These are phyloP conservation scores for Colletotrichum orbiculare DNA, from an alignment of 2,329 filamentous ascomycete genomes.

Conservation along the genomic window DNA sequence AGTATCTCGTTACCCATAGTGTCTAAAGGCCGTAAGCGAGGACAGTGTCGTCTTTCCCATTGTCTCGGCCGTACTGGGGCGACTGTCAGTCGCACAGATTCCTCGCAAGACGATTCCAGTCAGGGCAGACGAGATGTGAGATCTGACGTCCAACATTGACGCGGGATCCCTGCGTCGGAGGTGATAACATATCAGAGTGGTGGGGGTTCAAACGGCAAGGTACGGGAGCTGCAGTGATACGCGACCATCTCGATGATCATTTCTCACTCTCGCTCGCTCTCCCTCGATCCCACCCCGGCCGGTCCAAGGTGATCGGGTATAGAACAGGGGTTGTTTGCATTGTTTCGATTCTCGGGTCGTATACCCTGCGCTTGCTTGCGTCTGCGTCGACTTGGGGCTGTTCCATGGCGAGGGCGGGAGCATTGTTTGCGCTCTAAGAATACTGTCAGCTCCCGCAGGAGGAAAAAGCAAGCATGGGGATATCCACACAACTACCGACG, in stretches of 20 bases:
- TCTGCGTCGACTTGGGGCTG: not conserved
- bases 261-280: too few relatives aligned
- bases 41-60: not conserved
- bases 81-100: conserved; percentile 6
- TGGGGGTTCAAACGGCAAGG: not conserved
- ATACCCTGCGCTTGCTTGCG: too few relatives aligned
- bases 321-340: conserved; percentile 5
- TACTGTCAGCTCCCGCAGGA: conserved; percentile 18
- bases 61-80: conserved; percentile 24
- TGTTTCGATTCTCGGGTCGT: not conserved
- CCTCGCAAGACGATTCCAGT: not conserved
- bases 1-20: too few relatives aligned
- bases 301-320: conserved; percentile 2
- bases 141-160: not conserved
- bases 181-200: conserved; percentile 2
- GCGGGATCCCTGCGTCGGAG: not conserved
- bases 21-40: conserved; percentile 32
- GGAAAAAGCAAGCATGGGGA: conserved; percentile 27
- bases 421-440: conserved; percentile 21
- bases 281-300: not conserved
- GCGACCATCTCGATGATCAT: conserved; percentile 13
- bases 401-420: conserved; percentile 25
- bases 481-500: not conserved
- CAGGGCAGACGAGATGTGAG: conserved; percentile 15
- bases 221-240: conserved; percentile 11